Conservation (phyloP, 2,329 filamentous ascomycete genomes). For the Scedosporium apiospermum region DNA sequence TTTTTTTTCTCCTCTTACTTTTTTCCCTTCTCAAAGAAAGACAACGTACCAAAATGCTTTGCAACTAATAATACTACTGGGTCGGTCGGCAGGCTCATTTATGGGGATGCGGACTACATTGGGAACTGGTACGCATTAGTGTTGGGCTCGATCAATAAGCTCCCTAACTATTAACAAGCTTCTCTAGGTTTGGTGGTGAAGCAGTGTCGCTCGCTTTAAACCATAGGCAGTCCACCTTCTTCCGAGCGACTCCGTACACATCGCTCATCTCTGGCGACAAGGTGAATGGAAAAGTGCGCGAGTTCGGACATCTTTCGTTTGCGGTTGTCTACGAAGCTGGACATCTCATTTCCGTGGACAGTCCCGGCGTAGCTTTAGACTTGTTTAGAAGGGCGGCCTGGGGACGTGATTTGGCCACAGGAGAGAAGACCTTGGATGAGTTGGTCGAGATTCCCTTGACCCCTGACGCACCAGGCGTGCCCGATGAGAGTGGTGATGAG, state of each 20-base stretch:
- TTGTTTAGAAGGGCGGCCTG: slow-evolving; percentile 17
- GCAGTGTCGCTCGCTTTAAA: slow-evolving; percentile 50
- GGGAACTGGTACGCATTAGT: slow-evolving; percentile 26
- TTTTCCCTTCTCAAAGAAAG: no score
- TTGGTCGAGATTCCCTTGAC: background rate
- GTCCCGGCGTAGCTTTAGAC: slow-evolving; percentile 15
- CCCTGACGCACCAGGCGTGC: slow-evolving; percentile 2
- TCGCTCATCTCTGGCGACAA: slow-evolving; percentile 50
- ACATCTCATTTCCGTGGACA: slow-evolving; percentile 27
- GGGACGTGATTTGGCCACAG: slow-evolving; percentile 14
- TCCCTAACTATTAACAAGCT: background rate
- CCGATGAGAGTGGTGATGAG: background rate
- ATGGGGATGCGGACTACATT: slow-evolving; percentile 46
- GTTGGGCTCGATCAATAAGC: background rate
- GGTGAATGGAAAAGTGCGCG: slow-evolving; percentile 53
- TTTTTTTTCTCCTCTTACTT: background rate
- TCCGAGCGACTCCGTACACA: slow-evolving; percentile 51
- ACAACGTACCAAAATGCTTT: background rate
- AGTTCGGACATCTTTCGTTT: slow-evolving; percentile 59
- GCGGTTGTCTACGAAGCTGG: slow-evolving; percentile 46
- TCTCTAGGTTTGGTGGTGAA: slow-evolving; percentile 51
- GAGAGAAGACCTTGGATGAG: slow-evolving; percentile 5
- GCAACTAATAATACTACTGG: background rate
- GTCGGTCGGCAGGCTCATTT: slow-evolving; percentile 27
- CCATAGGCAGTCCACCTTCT: slow-evolving; percentile 35